Evolutionary conservation across 108 stramenopile species (phyloP), one percentile per base, ranked within the genome.

Genomic region (Cyclostephanos tholiformis): DNA sequence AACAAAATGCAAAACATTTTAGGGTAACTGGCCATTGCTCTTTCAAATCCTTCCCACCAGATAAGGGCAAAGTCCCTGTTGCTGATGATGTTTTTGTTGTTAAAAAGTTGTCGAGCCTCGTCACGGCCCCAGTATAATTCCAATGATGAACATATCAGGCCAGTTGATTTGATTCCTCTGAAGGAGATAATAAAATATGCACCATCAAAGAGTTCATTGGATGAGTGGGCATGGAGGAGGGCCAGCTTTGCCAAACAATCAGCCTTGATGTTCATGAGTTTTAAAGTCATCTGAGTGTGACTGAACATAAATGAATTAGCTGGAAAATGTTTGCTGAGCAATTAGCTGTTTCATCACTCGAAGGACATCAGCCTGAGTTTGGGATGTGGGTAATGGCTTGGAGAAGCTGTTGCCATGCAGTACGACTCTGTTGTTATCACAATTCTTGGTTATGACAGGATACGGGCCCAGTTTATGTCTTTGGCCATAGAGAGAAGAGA

Each of bases 31-130:
- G 19, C 27, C 61, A 38, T 35, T 5, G 30, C 59, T 9, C 4
- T 61, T 26, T 10, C 59, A 7, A 61, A 4, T 61, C 59, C 59
- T 17, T 61, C 35, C 59, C 59, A 61, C 59, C 59, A 61, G 4
- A 61, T 61, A 5, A 30, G 59, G 26, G 6, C 22, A 26, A 61
- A 61, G 10, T 9, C 4, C 4, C 25, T 4, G 11, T 3, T 9
- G 59, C 17, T 17, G 7, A 61, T 4, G 35, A 61, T 61, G 59
- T 16, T 17, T 12, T 61, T 61, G 59, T 6, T 4, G 26, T 61
- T 5, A 36, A 22, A 36, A 26, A 61, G 4, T 30, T 20, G 23
- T 7, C 11, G 4, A 5, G 59, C 59, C 8, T 16, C 26, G 19
- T 3, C 8, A 3, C 17, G 2, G 6, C 59, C 59, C 59, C 35